Evolutionary conservation across 805 yeast genomes (phyloP).

Genomic region (Dipodascus geniculatus): DNA sequence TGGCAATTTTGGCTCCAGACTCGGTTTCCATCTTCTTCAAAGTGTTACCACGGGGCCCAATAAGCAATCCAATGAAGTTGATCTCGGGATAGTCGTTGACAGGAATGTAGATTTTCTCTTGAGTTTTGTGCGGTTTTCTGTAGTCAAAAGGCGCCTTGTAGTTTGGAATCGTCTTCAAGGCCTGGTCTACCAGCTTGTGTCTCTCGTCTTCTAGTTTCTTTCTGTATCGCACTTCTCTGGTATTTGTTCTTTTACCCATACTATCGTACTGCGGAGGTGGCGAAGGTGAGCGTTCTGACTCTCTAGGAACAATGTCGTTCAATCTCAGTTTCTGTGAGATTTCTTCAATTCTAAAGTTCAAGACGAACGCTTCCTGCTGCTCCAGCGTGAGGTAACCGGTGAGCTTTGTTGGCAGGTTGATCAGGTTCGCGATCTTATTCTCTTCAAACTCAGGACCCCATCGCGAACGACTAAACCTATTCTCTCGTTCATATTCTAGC

Average conservation of each 20-base stretch:
- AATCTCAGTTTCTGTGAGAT: conserved; percentile 48
- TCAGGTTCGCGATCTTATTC: conserved; percentile 19
- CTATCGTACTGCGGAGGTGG: conserved; percentile 89
- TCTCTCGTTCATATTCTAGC: conserved; percentile 1
- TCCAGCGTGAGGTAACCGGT: conserved; percentile 52
- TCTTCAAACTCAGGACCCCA: conserved; percentile 22
- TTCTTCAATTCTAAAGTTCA: conserved; percentile 67
- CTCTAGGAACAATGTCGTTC: conserved; percentile 37
- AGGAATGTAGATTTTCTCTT: conserved; percentile 78
- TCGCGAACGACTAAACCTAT: conserved; percentile 14
- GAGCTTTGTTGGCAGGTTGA: conserved; percentile 30
- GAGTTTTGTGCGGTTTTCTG: conserved; percentile 54
- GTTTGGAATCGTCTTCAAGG: conserved; percentile 59
- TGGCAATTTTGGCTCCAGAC: conserved; percentile 82
- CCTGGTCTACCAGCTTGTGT: conserved; percentile 63
- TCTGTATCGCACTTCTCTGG: conserved; percentile 58
- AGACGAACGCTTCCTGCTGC: conserved; percentile 61
- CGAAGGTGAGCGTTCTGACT: conserved; percentile 53
- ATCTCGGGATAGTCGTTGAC: conserved; percentile 79
- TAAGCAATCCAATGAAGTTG: conserved; percentile 78
- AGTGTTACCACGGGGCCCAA: conserved; percentile 96
- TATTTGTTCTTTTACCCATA: conserved; percentile 73
- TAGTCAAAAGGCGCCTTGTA: conserved; percentile 75
- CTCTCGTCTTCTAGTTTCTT: conserved; percentile 67
- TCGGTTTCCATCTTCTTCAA: conserved; percentile 66